A percentile compares a stretch with the other conserved stretches of the same genome.
Conservation (phyloP, 2,329 filamentous ascomycete species). For the Elsinoe australis region DNA sequence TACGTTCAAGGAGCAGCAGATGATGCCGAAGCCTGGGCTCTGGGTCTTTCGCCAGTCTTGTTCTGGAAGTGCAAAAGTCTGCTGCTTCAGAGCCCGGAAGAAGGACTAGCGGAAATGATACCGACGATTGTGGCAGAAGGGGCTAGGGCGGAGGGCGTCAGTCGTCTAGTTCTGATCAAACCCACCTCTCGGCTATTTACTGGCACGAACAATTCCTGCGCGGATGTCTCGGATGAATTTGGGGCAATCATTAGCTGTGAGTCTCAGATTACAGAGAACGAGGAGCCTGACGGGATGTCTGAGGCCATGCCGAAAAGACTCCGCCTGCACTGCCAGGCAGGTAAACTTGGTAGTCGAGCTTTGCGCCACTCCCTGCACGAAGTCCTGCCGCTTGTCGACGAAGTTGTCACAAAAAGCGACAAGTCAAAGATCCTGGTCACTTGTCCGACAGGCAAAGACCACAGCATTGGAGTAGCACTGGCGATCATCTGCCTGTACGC, state of each 20-base stretch:
- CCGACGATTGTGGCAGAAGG: slow-evolving; percentile 32
- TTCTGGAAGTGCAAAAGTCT: slow-evolving; percentile 66
- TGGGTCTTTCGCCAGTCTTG: slow-evolving; percentile 64
- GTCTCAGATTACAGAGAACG: too few species aligned
- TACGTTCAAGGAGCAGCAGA: slow-evolving; percentile 95
- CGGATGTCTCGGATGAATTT: too few species aligned
- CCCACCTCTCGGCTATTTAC: slow-evolving; percentile 37
- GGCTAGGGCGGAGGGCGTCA: slow-evolving; percentile 18
- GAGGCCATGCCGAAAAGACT: slow-evolving; percentile 37
- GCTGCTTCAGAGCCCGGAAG: slow-evolving; percentile 59
- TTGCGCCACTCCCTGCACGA: slow-evolving; percentile 62
- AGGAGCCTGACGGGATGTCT: too few species aligned
- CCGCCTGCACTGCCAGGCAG: slow-evolving; percentile 58
- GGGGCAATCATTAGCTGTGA: slow-evolving; percentile 41
- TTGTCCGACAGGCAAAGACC: slow-evolving; percentile 71
- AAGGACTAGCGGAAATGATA: slow-evolving; percentile 51
- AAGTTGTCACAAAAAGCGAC: slow-evolving; percentile 3
- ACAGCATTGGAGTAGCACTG: slow-evolving; percentile 70
- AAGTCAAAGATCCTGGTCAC: slow-evolving; percentile 46
- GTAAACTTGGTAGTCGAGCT: slow-evolving; percentile 74
- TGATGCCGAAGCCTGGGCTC: slow-evolving; percentile 88
- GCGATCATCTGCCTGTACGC: slow-evolving; percentile 68
- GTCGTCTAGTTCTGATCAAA: slow-evolving; percentile 33
- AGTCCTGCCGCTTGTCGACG: slow-evolving; percentile 50
- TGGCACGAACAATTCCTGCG: slow-evolving; percentile 24